Base-by-base conservation (phyloP, 805 yeast genomes). In the Starmerella sp. region DNA sequence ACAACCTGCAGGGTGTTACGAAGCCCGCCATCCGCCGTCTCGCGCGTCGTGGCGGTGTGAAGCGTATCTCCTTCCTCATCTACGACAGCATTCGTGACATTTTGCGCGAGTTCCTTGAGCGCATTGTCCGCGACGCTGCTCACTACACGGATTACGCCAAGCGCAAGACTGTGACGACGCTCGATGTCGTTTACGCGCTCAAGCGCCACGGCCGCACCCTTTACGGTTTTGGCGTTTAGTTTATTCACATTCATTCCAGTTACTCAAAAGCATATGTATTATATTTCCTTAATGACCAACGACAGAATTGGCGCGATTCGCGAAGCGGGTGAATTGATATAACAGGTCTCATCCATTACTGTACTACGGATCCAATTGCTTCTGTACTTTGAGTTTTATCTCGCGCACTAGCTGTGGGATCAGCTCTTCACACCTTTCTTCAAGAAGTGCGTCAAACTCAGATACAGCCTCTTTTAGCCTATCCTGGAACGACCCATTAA, bases 31-130 rank as follows among this genome's bases (percentile, higher is more conserved):
- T 91, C 73, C 89, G 98, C 82, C 91, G 98, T 86, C 85, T 91
- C 70, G 98, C 98, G 53, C 91, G 98, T 84, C 89, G 98, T 87
- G 98, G 98, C 80, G 98, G 98, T 90, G 98, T 91, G 73, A 91
- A 91, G 85, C 96, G 98, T 86, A 91, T 91, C 70, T 91, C 97
- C 62, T 97, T 96, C 74, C 80, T 90, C 73, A 91, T 91, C 75
- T 91, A 91, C 80, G 98, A 91, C 78, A 97, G 91, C 80, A 96
- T 93, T 71, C 89, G 98, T 81, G 90, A 85, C 67, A 97, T 93
- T 66, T 80, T 91, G 65, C 90, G 90, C 79, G 80, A 95, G 56
- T 91, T 91, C 86, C 82, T 91, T 73, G 96, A 88, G 77, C 84
- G 86, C 71, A 96, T 93, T 67, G 91, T 91, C 78, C 88, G 97